Evolutionary conservation across 192 early-diverging fungal genomes (phyloP).

Genomic region (Thamnidium elegans): DNA sequence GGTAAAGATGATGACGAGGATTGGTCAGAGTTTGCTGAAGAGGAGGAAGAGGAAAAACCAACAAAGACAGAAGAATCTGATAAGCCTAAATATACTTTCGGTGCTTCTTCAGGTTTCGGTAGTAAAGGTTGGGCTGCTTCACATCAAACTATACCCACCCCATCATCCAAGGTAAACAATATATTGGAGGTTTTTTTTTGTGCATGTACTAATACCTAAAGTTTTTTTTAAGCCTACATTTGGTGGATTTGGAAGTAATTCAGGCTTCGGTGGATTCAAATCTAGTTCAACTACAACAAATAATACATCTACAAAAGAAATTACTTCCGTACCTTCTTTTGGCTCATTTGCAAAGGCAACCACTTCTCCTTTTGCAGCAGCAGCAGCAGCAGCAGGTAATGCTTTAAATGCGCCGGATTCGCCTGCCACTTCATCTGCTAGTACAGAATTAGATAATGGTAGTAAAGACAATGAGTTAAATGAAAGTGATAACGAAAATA

Average conservation of each 20-base stretch:
- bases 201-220: too few relatives aligned
- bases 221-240: slow-evolving; percentile 3
- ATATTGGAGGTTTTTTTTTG: background rate
- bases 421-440: slow-evolving; percentile 12
- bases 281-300: slow-evolving; percentile 2
- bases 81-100: slow-evolving; percentile 36
- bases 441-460: background rate
- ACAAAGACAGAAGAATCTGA: background rate
- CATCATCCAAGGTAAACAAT: slow-evolving; percentile 16
- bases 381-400: slow-evolving; percentile 23
- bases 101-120: slow-evolving; percentile 36
- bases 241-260: slow-evolving; percentile 22
- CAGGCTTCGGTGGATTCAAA: background rate
- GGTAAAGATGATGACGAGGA: slow-evolving; percentile 23
- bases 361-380: slow-evolving; percentile 34
- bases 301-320: background rate
- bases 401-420: slow-evolving; percentile 17
- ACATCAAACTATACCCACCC: slow-evolving; percentile 21
- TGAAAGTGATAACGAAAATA: slow-evolving; percentile 17
- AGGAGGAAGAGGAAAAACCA: slow-evolving; percentile 10
- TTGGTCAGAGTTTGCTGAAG: slow-evolving; percentile 37
- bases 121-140: slow-evolving; percentile 28
- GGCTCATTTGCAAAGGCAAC: slow-evolving; percentile 35
- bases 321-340: slow-evolving; percentile 20
- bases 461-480: background rate